Evolutionary conservation across 768 basidiomycete genomes (phyloP).

Genomic region (Hemileccinum rubropunctum): DNA sequence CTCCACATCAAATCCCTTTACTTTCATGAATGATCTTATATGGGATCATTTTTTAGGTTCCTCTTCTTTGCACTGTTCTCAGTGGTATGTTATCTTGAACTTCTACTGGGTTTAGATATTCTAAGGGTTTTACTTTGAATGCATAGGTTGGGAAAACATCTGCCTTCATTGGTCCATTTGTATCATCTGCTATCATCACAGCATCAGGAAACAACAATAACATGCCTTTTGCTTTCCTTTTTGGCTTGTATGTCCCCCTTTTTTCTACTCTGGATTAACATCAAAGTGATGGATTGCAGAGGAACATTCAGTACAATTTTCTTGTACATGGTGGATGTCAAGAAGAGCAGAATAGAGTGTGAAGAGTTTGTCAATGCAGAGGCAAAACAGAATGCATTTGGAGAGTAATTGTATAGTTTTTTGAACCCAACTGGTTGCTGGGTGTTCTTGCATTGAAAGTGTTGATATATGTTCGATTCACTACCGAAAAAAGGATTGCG

Average conservation of each 20-base stretch:
- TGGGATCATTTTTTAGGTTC: slow-evolving; percentile 41
- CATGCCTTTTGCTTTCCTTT: slow-evolving; percentile 74
- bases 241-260: slow-evolving; percentile 52
- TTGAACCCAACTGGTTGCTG: too few relatives aligned
- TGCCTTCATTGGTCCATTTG: slow-evolving; percentile 73
- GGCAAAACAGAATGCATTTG: slow-evolving; percentile 39
- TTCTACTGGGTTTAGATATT: neutral
- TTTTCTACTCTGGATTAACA: neutral
- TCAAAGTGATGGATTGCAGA: slow-evolving; percentile 2
- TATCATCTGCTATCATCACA: slow-evolving; percentile 72
- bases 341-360: slow-evolving; percentile 64
- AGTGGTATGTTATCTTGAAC: slow-evolving; percentile 41
- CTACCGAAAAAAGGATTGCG: too few relatives aligned
- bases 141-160: slow-evolving; percentile 68
- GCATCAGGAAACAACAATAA: slow-evolving; percentile 66
- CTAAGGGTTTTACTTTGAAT: neutral
- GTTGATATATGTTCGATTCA: too few relatives aligned
- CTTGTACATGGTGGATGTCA: slow-evolving; percentile 59
- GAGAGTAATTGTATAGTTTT: neutral
- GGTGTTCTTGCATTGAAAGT: too few relatives aligned
- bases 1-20: neutral
- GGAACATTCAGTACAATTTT: slow-evolving; percentile 42
- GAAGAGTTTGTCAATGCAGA: slow-evolving; percentile 60
- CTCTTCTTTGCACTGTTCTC: slow-evolving; percentile 75
- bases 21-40: neutral